phyloP scores from a whole-genome alignment of 805 yeast species.

The Lipomyces spencermartinsiae region DNA sequence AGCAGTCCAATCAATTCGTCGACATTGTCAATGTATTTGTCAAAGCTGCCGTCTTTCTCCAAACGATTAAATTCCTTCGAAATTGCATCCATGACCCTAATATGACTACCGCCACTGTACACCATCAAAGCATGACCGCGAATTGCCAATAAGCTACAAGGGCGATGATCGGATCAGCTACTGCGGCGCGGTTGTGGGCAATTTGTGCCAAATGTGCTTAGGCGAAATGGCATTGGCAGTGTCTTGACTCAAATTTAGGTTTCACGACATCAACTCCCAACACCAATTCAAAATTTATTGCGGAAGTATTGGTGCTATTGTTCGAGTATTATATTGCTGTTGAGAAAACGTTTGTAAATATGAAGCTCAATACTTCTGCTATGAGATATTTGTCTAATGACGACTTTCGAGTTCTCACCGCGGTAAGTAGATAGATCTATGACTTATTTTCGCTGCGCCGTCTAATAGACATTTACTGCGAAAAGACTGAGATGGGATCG shows the following conservation, averaged over 20 bases:
- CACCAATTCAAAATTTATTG: not conserved
- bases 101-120: not conserved
- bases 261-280: not conserved
- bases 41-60: conserved; percentile 44
- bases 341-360: conserved; percentile 45
- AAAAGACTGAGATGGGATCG: conserved; percentile 74
- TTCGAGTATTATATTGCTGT: not conserved
- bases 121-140: not conserved
- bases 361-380: conserved; percentile 92
- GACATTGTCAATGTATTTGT: conserved; percentile 44
- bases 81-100: conserved; percentile 42
- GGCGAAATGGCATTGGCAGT: not conserved
- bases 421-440: conserved; percentile 52
- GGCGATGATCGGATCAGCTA: not conserved
- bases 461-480: not conserved
- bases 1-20: conserved; percentile 43
- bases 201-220: not conserved
- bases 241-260: not conserved
- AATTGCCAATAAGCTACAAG: not conserved
- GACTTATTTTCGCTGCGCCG: not conserved
- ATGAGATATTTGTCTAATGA: conserved; percentile 92
- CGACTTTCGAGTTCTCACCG: conserved; percentile 87
- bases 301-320: not conserved
- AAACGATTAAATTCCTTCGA: conserved; percentile 46
- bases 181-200: not conserved